A percentile compares a stretch with the other conserved stretches of the same genome.
Evolutionary conservation across 192 early-diverging fungal genomes (phyloP).

Genomic region (Allomyces macrogynus): DNA sequence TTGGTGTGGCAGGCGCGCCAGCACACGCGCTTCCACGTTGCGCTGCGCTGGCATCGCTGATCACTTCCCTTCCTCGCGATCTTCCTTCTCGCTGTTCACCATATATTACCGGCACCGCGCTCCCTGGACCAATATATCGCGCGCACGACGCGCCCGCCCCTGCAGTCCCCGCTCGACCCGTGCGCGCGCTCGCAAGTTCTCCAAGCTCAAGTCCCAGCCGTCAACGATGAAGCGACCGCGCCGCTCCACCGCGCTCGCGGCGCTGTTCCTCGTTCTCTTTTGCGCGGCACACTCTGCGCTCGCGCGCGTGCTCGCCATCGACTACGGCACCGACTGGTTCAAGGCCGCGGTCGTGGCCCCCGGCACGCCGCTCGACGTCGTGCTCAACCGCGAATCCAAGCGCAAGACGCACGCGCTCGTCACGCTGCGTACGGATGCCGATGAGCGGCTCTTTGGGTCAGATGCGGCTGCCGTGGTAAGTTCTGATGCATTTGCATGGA

Average conservation of each 20-base stretch:
- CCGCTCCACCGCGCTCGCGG: neutral
- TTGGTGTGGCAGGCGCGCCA: too few relatives aligned
- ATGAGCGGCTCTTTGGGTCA: conserved; percentile 69
- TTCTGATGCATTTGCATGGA: neutral
- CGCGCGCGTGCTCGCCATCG: conserved; percentile 79
- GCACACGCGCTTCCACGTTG: too few relatives aligned
- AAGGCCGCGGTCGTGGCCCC: conserved; percentile 84
- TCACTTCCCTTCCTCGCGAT: too few relatives aligned
- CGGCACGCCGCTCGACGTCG: conserved; percentile 75
- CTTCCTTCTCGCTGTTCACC: too few relatives aligned
- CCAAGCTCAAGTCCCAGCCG: too few relatives aligned
- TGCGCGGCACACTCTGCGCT: conserved; percentile 13
- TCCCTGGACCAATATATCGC: too few relatives aligned
- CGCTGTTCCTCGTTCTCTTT: conserved; percentile 10
- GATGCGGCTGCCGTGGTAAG: conserved; percentile 59
- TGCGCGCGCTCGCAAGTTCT: too few relatives aligned
- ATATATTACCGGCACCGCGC: too few relatives aligned
- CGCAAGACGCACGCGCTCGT: conserved; percentile 76
- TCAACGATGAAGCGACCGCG: too few relatives aligned
- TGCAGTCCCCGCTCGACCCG: too few relatives aligned
- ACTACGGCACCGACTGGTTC: conserved; percentile 95
- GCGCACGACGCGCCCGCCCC: too few relatives aligned
- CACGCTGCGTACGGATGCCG: conserved; percentile 38
- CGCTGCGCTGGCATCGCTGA: too few relatives aligned
- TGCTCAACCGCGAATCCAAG: conserved; percentile 88